phyloP scores from a whole-genome alignment of 2,329 filamentous ascomycete genomes.

The Plectosphaerella plurivora region DNA sequence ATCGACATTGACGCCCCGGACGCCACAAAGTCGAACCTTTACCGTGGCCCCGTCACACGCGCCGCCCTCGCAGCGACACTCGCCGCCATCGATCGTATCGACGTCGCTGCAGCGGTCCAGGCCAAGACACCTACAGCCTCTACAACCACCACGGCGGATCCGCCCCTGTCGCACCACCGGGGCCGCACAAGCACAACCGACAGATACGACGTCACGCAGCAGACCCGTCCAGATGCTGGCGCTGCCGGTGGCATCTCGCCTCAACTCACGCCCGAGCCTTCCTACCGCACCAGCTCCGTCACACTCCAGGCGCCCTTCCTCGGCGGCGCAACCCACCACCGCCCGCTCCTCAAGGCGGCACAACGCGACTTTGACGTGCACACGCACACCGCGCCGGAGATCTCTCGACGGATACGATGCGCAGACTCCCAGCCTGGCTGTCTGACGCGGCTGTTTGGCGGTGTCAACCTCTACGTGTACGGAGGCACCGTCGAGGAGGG shows the following conservation, averaged over 20 bases:
- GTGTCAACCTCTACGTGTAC: conserved; percentile 30
- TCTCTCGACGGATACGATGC: conserved; percentile 35
- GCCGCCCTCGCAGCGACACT: conserved; percentile 30
- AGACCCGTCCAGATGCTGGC: conserved; percentile 3
- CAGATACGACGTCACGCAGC: neutral
- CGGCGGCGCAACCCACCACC: conserved; percentile 28
- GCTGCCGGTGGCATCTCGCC: conserved; percentile 12
- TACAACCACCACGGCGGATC: neutral
- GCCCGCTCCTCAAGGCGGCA: conserved; percentile 32
- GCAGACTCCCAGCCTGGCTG: conserved; percentile 36
- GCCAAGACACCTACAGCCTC: neutral
- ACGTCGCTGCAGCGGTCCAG: conserved; percentile 14
- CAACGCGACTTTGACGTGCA: conserved; percentile 30
- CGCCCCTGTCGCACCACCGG: neutral
- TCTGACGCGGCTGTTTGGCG: conserved; percentile 28
- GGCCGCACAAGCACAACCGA: neutral
- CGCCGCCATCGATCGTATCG: conserved; percentile 30
- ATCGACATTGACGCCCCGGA: conserved; percentile 32
- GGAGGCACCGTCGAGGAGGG: conserved; percentile 32
- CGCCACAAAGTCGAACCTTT: conserved; percentile 34
- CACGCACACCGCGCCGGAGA: conserved; percentile 26
- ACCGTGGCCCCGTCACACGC: conserved; percentile 30
- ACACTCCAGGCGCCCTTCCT: conserved; percentile 27
- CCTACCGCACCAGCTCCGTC: conserved; percentile 19
- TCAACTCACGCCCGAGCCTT: conserved; percentile 7